Evolutionary conservation across 2,329 filamentous ascomycete genomes (phyloP).

Genomic region (Colletotrichum australisinense): DNA sequence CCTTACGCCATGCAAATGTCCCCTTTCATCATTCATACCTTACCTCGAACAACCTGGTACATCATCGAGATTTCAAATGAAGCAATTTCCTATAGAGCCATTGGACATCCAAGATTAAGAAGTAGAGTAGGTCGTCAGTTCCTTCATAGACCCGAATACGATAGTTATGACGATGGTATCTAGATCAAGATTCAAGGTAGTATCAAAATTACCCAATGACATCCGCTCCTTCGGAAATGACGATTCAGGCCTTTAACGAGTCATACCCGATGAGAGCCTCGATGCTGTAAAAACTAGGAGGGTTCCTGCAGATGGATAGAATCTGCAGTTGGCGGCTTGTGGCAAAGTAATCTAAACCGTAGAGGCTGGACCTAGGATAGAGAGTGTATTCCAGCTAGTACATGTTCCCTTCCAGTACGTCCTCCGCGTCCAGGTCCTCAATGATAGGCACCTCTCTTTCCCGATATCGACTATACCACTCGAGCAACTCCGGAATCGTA

Average conservation of each 20-base stretch:
- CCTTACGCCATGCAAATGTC: neutral
- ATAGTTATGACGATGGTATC: neutral
- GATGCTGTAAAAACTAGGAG: too few relatives aligned
- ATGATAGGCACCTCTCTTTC: neutral
- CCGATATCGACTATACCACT: neutral
- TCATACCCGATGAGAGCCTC: neutral
- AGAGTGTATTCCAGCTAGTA: neutral
- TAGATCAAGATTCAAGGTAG: too few relatives aligned
- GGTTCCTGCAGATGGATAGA: too few relatives aligned
- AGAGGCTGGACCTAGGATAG: too few relatives aligned
- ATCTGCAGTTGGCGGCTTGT: too few relatives aligned
- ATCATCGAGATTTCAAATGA: neutral
- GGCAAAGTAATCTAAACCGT: too few relatives aligned
- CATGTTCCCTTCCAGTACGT: neutral
- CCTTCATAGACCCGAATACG: neutral
- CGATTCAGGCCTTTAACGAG: neutral
- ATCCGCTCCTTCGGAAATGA: neutral
- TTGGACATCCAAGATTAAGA: neutral
- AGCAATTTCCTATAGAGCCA: fast-evolving
- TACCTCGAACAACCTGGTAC: neutral
- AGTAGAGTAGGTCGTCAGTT: neutral
- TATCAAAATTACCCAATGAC: neutral
- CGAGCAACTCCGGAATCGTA: neutral
- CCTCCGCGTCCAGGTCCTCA: neutral
- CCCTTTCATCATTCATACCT: neutral